phyloP scores from a whole-genome alignment of 192 early-diverging fungal species.

The Coemansia sp. region DNA sequence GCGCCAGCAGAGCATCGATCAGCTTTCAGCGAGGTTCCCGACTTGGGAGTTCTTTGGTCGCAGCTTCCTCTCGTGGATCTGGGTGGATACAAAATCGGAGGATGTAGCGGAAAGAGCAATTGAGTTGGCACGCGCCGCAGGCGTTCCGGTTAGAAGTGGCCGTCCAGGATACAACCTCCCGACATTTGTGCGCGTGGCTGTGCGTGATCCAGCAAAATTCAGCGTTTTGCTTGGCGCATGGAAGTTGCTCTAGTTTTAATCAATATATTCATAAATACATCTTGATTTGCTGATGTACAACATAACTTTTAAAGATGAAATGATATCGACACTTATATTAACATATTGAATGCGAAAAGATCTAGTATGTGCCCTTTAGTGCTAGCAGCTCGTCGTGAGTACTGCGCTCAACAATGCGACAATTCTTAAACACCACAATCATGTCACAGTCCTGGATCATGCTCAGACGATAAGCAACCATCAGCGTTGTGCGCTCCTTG shows the following conservation, averaged over 20 bases:
- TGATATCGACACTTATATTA: no score
- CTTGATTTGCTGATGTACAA: background rate
- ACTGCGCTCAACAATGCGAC: slow-evolving; percentile 61
- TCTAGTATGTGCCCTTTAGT: slow-evolving; percentile 55
- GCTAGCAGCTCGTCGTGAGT: slow-evolving; percentile 60
- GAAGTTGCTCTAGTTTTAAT: slow-evolving; percentile 42
- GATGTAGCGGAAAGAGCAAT: slow-evolving; percentile 65
- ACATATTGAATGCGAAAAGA: background rate
- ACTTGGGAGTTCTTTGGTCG: slow-evolving; percentile 72
- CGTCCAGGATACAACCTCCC: slow-evolving; percentile 72
- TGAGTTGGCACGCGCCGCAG: slow-evolving; percentile 65
- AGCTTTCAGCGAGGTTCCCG: slow-evolving; percentile 34
- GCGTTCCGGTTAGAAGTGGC: slow-evolving; percentile 84
- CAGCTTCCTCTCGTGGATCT: slow-evolving; percentile 82
- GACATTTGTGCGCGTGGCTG: slow-evolving; percentile 75
- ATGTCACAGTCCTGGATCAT: slow-evolving; percentile 70
- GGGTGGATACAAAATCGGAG: slow-evolving; percentile 71
- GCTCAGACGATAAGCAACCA: slow-evolving; percentile 73
- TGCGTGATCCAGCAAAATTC: slow-evolving; percentile 69
- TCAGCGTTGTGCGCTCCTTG: slow-evolving; percentile 70
- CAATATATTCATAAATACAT: background rate
- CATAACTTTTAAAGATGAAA: no score
- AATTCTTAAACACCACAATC: slow-evolving; percentile 76
- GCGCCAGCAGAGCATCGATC: slow-evolving; percentile 56
- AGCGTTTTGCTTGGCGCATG: slow-evolving; percentile 72